Base-by-base conservation (phyloP, 2,329 filamentous ascomycete species). In the Emergomyces orientalis region DNA sequence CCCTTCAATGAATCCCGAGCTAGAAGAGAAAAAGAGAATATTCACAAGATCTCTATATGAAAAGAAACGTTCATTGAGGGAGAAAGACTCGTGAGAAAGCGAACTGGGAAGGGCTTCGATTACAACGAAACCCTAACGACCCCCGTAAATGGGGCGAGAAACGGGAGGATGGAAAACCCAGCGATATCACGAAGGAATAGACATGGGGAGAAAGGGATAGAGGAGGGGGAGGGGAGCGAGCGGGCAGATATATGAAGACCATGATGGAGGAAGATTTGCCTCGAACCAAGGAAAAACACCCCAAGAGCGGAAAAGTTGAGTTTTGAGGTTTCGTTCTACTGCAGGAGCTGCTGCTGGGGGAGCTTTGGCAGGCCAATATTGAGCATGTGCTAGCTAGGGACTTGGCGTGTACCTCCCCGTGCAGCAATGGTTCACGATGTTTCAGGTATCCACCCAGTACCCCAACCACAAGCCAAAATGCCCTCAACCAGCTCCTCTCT, bases 391-490 rank as follows among this genome's bases (percentile, higher is more conserved):
- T 43, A 41, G 56, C 32, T 32, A 32, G 32, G 39, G 32, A 57
- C 54, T 57, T 57, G 54, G 54, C 54, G 37, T 19, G 32, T 57
- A 57, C 54, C 34, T 57, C 54, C 32, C 54, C 13, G 22, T 22
- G 30, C 22, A 13, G 13, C 37, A 17, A 5, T 57, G 19, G 54
- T 39, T 25, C 30, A 39, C 56, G 3, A 1, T 30, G 25, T 30
- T 32, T 59, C 37, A 45, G 25, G 56, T 59, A 59, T 45, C 56
- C 56, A 59, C 56, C 14, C 22, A 17, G 56, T 59, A 56, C 54
- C 54, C 54, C 54, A 37, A 8, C 54, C 54, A 56, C 1, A 3
- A 56, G 27, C 32, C 52, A 32, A 54, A 30, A 32, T 54, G 52
- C 7, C 14, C 11, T 22, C 52, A 13, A 9, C 11, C 13, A 17